Conservation (phyloP, 345 rosid genomes). For the Populus tremula region DNA sequence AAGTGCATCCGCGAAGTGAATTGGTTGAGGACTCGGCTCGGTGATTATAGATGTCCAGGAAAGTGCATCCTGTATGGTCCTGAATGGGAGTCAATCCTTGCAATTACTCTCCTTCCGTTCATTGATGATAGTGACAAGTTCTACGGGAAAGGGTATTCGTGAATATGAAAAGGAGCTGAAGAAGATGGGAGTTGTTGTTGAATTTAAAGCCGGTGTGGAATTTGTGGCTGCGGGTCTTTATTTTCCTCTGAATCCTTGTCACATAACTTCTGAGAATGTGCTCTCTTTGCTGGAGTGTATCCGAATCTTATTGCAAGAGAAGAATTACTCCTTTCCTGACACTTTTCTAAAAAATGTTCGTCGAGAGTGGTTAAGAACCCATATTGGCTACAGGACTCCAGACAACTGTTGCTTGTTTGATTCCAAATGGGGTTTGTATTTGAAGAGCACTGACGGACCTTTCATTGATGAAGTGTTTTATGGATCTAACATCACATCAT, state of each 20-base stretch:
- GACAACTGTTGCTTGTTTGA: constrained; percentile 44
- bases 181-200: constrained; percentile 39
- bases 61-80: constrained; percentile 53
- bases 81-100: constrained; percentile 52
- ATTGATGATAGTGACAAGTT: constrained; percentile 46
- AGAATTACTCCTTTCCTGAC: constrained; percentile 21
- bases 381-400: constrained; percentile 51
- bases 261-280: constrained; percentile 30
- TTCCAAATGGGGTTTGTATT: constrained; percentile 28
- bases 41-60: constrained; percentile 47
- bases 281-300: constrained; percentile 50
- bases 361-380: constrained; percentile 53
- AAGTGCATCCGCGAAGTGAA: constrained; percentile 30
- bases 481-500: constrained; percentile 34
- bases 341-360: constrained; percentile 35
- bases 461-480: constrained; percentile 63
- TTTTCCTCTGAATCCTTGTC: constrained; percentile 32
- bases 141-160: constrained; percentile 45
- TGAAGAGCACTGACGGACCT: constrained; percentile 63
- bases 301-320: constrained; percentile 25
- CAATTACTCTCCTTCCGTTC: constrained; percentile 53
- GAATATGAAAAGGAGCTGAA: constrained; percentile 46
- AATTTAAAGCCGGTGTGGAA: constrained; percentile 43
- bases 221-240: constrained; percentile 41
- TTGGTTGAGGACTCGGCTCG: constrained; percentile 60